phyloP scores from a whole-genome alignment of 257 asterid genomes.

The Salvia hispanica region DNA sequence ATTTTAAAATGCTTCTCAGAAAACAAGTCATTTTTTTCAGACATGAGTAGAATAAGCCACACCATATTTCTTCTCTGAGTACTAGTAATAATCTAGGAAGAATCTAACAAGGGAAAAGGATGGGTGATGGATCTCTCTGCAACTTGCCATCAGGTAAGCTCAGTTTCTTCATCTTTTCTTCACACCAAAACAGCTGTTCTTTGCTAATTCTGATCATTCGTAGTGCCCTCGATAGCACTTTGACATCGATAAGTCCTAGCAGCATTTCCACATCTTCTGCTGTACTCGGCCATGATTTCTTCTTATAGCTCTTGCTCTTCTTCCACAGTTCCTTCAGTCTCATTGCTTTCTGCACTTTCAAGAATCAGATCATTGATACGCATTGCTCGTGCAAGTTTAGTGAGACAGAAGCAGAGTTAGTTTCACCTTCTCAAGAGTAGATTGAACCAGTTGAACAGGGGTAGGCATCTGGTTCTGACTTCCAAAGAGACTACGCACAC shows the following conservation, averaged over 20 bases:
- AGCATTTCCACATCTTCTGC: constrained; percentile 60
- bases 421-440: constrained; percentile 74
- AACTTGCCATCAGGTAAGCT: constrained; percentile 59
- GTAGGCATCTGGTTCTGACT: constrained; percentile 66
- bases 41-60: not conserved
- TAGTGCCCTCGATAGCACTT: constrained; percentile 64
- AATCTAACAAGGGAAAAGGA: constrained; percentile 65
- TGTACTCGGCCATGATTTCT: constrained; percentile 63
- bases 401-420: not conserved
- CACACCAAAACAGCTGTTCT: constrained; percentile 82
- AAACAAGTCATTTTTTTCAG: not conserved
- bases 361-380: not conserved
- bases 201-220: constrained; percentile 62
- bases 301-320: constrained; percentile 63
- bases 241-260: constrained; percentile 71
- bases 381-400: not conserved
- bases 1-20: not conserved
- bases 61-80: not conserved
- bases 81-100: not conserved
- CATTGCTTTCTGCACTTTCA: constrained; percentile 62
- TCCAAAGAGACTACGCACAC: constrained; percentile 52
- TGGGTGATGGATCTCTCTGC: constrained; percentile 79
- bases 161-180: constrained; percentile 81
- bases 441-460: constrained; percentile 77
- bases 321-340: constrained; percentile 79